A percentile compares a stretch with the other conserved stretches of the same genome.
Evolutionary conservation across 179 eudicot species (phyloP).

Genomic region (Corrigiola litoralis): DNA sequence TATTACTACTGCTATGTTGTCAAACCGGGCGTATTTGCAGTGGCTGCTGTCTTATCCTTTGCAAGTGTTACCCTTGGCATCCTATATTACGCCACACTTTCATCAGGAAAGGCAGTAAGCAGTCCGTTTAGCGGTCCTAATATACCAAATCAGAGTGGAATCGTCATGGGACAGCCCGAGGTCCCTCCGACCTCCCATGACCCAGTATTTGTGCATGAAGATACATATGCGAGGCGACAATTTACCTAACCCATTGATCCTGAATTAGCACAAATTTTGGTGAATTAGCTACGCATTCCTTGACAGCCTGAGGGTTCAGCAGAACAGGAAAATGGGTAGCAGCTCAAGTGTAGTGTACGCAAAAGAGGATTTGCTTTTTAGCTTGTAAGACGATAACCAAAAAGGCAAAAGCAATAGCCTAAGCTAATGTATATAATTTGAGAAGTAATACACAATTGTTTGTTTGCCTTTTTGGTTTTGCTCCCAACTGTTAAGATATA

Average conservation of each 20-base stretch:
- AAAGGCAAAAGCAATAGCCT: too few relatives aligned
- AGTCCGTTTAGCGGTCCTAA: slow-evolving; percentile 23
- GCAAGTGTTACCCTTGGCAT: slow-evolving; percentile 63
- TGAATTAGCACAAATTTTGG: background rate
- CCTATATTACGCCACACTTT: slow-evolving; percentile 45
- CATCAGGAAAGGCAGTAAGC: slow-evolving; percentile 31
- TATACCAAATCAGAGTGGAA: slow-evolving; percentile 45
- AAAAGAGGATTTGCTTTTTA: too few relatives aligned
- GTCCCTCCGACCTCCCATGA: slow-evolving; percentile 53
- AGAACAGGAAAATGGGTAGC: background rate
- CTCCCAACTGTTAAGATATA: too few relatives aligned
- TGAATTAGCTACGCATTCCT: background rate
- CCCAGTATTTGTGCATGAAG: slow-evolving; percentile 92
- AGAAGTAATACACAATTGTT: too few relatives aligned
- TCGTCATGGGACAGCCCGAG: slow-evolving; percentile 89
- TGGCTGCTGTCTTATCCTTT: slow-evolving; percentile 59
- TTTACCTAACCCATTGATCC: slow-evolving; percentile 29
- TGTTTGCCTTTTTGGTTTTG: too few relatives aligned
- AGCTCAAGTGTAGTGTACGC: too few relatives aligned
- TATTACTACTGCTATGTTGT: slow-evolving; percentile 77
- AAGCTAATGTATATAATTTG: too few relatives aligned
- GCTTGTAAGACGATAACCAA: too few relatives aligned
- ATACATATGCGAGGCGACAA: slow-evolving; percentile 82
- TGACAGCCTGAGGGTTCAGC: background rate
- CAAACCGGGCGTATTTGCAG: slow-evolving; percentile 83